Conservation (phyloP, 768 basidiomycete species). For the Boletus huronensis region DNA sequence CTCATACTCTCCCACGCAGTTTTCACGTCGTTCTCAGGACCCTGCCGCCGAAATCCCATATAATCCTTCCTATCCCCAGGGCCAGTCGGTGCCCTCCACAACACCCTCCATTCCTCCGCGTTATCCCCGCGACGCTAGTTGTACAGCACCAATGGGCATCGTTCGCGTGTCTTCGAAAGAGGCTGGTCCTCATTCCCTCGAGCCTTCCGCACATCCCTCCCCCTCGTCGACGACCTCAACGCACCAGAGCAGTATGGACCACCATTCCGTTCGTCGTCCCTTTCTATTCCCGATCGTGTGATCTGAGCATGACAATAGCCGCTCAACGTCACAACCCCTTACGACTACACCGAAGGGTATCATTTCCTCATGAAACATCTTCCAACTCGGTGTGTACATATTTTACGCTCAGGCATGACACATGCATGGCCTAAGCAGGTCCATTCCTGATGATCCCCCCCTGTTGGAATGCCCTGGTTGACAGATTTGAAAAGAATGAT, state of each 20-base stretch:
- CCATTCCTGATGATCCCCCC: slow-evolving; percentile 34
- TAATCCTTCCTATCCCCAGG: slow-evolving; percentile 24
- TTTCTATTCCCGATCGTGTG: slow-evolving; percentile 27
- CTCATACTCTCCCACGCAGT: slow-evolving; percentile 30
- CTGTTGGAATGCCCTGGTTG: slow-evolving; percentile 26
- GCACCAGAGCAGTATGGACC: slow-evolving; percentile 36
- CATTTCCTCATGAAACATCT: slow-evolving; percentile 96
- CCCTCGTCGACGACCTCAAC: slow-evolving; percentile 43
- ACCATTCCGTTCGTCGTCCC: slow-evolving; percentile 25
- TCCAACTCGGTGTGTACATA: slow-evolving; percentile 65
- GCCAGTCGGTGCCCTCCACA: slow-evolving; percentile 25
- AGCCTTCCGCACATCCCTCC: slow-evolving; percentile 35
- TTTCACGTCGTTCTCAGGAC: slow-evolving; percentile 32
- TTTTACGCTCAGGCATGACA: slow-evolving; percentile 29
- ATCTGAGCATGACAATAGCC: slow-evolving; percentile 59
- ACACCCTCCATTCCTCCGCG: slow-evolving; percentile 36
- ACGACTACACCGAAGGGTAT: slow-evolving; percentile 95
- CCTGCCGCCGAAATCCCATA: slow-evolving; percentile 41
- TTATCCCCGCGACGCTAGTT: slow-evolving; percentile 47
- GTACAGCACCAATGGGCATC: slow-evolving; percentile 37
- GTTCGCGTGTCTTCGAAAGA: slow-evolving; percentile 29
- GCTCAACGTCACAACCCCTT: slow-evolving; percentile 65
- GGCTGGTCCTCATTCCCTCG: slow-evolving; percentile 26
- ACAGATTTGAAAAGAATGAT: slow-evolving; percentile 94
- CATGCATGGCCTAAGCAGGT: slow-evolving; percentile 42